phyloP scores from a whole-genome alignment of 176 grass and related monocot species.

The Cenchrus americanus region DNA sequence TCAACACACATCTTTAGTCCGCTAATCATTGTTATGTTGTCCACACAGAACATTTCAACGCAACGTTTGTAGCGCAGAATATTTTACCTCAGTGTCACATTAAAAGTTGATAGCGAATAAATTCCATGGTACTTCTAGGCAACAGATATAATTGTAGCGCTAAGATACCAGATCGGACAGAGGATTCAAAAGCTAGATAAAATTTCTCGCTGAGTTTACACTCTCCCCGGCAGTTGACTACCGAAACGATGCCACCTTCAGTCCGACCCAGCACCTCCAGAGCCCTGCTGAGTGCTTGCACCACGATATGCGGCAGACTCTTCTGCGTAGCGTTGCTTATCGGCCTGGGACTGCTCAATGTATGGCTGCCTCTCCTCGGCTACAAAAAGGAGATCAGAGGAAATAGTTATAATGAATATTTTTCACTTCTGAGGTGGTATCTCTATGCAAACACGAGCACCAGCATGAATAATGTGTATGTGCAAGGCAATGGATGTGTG shows the following conservation, averaged over 20 bases:
- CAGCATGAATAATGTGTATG: not conserved
- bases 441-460: not conserved
- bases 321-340: constrained; percentile 71
- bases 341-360: constrained; percentile 58
- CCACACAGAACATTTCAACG: not conserved
- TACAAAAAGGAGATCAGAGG: constrained; percentile 24
- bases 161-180: not conserved
- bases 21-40: not conserved
- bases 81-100: not conserved
- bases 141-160: not conserved
- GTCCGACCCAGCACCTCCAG: constrained; percentile 50
- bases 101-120: not conserved
- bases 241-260: constrained; percentile 11
- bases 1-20: not conserved
- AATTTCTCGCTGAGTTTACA: not conserved
- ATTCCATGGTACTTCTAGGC: not conserved
- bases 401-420: not conserved
- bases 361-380: constrained; percentile 75
- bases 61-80: not conserved
- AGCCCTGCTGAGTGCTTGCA: constrained; percentile 38
- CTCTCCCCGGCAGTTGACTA: not conserved
- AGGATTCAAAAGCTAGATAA: not conserved
- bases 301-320: constrained; percentile 62
- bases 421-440: not conserved
- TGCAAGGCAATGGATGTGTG: not conserved